Conservation (phyloP, 352 stramenopile genomes). For the Globisporangium polare region DNA sequence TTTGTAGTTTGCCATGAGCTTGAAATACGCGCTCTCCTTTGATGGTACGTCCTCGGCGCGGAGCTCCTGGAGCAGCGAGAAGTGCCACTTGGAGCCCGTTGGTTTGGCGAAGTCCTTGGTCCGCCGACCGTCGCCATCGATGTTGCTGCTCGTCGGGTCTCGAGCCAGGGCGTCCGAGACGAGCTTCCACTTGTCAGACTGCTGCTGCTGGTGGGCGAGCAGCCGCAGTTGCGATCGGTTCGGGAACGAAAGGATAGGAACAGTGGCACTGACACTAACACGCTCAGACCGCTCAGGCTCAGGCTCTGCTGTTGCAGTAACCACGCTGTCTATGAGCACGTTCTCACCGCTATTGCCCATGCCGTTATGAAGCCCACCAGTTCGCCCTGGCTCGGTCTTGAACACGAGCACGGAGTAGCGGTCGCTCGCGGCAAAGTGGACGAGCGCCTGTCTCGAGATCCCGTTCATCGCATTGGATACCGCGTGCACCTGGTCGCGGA, state of each 20-base stretch:
- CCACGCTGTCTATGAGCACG: neutral
- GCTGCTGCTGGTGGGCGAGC: constrained; percentile 2
- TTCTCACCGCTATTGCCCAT: neutral
- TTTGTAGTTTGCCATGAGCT: constrained; percentile 60
- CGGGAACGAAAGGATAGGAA: neutral
- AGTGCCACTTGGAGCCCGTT: constrained; percentile 30
- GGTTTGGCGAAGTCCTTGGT: neutral
- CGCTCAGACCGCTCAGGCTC: neutral
- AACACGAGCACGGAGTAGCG: constrained; percentile 49
- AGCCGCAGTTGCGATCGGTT: neutral
- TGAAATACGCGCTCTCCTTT: constrained; percentile 39
- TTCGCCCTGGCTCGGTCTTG: constrained; percentile 26
- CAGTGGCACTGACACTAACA: no score
- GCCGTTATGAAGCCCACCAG: neutral
- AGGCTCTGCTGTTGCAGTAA: no score
- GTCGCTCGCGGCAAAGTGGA: constrained; percentile 35
- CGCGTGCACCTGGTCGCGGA: constrained; percentile 30
- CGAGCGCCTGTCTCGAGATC: constrained; percentile 21
- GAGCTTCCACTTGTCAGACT: neutral
- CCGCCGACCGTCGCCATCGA: neutral
- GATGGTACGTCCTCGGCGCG: constrained; percentile 37
- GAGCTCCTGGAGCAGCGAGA: constrained; percentile 30
- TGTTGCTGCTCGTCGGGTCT: neutral
- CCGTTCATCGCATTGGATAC: neutral
- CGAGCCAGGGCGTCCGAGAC: neutral